A percentile compares a stretch with the other conserved stretches of the same genome.
Conservation (phyloP, 768 basidiomycete species). For the Mycena capillaripes region DNA sequence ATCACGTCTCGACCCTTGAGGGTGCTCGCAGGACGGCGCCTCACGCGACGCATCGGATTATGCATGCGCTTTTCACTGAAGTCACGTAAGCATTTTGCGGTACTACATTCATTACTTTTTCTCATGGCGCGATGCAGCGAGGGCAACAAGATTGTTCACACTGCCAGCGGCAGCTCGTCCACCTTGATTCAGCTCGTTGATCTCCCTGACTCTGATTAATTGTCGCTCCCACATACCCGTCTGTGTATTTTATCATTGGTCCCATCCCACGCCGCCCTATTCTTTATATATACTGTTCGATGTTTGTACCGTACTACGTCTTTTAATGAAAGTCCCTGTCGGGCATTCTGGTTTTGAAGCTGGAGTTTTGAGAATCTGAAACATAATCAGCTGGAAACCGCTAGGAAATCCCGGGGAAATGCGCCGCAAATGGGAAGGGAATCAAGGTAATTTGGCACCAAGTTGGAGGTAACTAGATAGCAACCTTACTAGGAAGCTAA, state of each 20-base stretch:
- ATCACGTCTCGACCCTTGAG: background rate
- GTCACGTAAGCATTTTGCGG: background rate
- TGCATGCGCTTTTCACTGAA: conserved; percentile 19
- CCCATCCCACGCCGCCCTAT: no score
- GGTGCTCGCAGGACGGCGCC: background rate
- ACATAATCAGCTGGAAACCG: no score
- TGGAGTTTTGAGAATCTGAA: no score
- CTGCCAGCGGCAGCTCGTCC: conserved; percentile 14
- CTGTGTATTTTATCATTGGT: no score
- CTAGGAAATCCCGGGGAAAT: background rate
- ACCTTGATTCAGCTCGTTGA: conserved; percentile 18
- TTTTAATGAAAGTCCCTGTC: no score
- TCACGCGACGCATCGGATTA: background rate
- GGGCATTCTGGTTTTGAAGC: no score
- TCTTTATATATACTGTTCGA: no score
- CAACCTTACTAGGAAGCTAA: no score
- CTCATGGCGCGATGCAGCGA: background rate
- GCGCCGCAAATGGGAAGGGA: background rate
- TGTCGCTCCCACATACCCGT: background rate
- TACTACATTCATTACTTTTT: background rate
- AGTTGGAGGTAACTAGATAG: no score
- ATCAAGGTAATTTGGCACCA: no score
- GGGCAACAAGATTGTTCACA: background rate
- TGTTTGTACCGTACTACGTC: no score
- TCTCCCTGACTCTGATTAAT: conserved; percentile 16